Conservation (phyloP, 140 eudicot genomes). For the Senecio squalidus region DNA sequence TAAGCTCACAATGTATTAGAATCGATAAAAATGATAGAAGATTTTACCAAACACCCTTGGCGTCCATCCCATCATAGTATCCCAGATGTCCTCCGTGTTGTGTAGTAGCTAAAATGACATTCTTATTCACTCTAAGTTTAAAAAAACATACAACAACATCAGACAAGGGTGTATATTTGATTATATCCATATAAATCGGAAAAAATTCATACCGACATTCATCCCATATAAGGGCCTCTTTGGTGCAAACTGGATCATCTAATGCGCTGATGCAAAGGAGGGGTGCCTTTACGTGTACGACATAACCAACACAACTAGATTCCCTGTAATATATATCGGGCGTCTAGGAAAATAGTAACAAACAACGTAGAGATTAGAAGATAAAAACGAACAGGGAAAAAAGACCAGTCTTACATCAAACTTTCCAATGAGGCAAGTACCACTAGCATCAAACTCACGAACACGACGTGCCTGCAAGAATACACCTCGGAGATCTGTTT, state of each 20-base stretch:
- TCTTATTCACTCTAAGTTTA: constrained; percentile 54
- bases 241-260: constrained; percentile 96
- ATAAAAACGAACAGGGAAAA: background rate
- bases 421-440: constrained; percentile 63
- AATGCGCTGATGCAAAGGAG: constrained; percentile 85
- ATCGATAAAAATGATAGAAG: background rate
- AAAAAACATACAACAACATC: constrained; percentile 6
- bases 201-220: constrained; percentile 70
- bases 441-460: constrained; percentile 84
- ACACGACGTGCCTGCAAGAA: constrained; percentile 68
- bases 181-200: background rate
- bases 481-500: constrained; percentile 1
- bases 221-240: constrained; percentile 96
- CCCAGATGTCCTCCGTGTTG: constrained; percentile 97
- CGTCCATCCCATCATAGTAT: constrained; percentile 77
- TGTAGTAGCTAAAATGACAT: constrained; percentile 81
- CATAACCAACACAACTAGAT: constrained; percentile 61
- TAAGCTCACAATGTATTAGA: background rate
- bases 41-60: constrained; percentile 70
- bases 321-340: constrained; percentile 87
- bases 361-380: background rate
- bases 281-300: constrained; percentile 65
- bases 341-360: constrained; percentile 42
- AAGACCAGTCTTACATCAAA: constrained; percentile 47
- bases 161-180: background rate